Conservation (phyloP, 257 asterid genomes). For the Solanum piurae region DNA sequence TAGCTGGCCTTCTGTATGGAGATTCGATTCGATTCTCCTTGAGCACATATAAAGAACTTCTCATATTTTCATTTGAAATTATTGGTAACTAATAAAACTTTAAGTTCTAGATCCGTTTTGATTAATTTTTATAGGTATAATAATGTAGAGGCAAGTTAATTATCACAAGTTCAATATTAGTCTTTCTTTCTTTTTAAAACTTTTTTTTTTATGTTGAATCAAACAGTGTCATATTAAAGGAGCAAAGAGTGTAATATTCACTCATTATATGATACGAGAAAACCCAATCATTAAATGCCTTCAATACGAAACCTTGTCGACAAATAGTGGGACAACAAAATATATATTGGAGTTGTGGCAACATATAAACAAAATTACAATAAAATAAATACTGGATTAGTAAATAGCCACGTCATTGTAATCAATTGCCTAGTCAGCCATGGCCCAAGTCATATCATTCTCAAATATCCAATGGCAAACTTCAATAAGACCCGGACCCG, state of each 20-base stretch:
- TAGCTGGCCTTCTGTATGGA: too few species aligned
- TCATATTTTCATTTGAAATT: too few species aligned
- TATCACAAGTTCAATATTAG: not conserved
- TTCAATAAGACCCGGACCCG: slow-evolving; percentile 63
- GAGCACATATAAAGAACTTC: too few species aligned
- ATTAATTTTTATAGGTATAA: not conserved
- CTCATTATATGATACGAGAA: not conserved
- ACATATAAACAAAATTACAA: not conserved
- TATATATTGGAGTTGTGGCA: not conserved
- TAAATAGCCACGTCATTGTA: not conserved
- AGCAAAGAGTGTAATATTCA: not conserved
- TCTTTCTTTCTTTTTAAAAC: not conserved
- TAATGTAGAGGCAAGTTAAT: not conserved
- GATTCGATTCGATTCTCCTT: too few species aligned
- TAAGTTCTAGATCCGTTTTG: too few species aligned
- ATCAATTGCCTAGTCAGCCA: slow-evolving; percentile 20
- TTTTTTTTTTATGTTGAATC: not conserved
- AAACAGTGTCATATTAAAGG: not conserved
- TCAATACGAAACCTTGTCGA: not conserved
- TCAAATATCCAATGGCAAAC: slow-evolving; percentile 97
- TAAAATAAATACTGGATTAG: not conserved
- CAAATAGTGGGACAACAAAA: not conserved
- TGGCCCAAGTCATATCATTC: slow-evolving; percentile 82
- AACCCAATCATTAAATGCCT: not conserved
- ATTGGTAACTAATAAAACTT: too few species aligned